Percentiles rank a stretch among this genome's conserved stretches.
These are phyloP conservation scores for Pilobolus umbonatus DNA, from an alignment of 192 early-diverging fungal species.

Conservation along the genomic window DNA sequence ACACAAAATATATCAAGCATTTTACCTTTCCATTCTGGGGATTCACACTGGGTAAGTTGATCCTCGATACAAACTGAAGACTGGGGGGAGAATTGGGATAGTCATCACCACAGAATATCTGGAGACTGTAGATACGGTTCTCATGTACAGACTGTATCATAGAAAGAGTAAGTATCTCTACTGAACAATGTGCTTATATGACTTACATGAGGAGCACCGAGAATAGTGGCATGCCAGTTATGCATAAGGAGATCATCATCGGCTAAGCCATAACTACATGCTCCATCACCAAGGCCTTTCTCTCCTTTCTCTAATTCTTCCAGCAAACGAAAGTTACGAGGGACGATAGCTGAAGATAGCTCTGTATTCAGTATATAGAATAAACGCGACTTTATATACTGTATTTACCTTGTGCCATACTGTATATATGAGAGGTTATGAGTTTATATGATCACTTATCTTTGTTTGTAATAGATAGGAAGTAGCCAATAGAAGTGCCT, in stretches of 20 bases:
- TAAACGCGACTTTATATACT: background rate
- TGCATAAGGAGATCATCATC: constrained; percentile 72
- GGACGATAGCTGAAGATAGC: no score
- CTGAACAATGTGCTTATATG: background rate
- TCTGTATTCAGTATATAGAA: no score
- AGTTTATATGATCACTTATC: background rate
- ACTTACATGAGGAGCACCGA: constrained; percentile 77
- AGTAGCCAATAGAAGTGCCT: no score
- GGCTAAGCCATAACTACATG: constrained; percentile 87
- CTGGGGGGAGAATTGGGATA: constrained; percentile 83
- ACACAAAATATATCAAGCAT: background rate
- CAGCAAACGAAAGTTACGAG: constrained; percentile 87
- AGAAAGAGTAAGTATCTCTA: background rate
- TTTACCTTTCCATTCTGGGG: constrained; percentile 69
- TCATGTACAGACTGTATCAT: constrained; percentile 82
- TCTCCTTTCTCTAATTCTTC: constrained; percentile 97
- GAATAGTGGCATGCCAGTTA: constrained; percentile 92
- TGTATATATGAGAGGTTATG: background rate
- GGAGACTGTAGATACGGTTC: constrained; percentile 91
- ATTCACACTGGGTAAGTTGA: constrained; percentile 88
- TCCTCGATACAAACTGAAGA: constrained; percentile 74
- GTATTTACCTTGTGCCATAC: background rate
- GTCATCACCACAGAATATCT: constrained; percentile 73
- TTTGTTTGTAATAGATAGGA: no score
- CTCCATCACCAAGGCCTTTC: constrained; percentile 92